These are phyloP conservation scores for Sordariomycetes sp. DNA, from an alignment of 2,329 filamentous ascomycete species.

Conservation along the genomic window DNA sequence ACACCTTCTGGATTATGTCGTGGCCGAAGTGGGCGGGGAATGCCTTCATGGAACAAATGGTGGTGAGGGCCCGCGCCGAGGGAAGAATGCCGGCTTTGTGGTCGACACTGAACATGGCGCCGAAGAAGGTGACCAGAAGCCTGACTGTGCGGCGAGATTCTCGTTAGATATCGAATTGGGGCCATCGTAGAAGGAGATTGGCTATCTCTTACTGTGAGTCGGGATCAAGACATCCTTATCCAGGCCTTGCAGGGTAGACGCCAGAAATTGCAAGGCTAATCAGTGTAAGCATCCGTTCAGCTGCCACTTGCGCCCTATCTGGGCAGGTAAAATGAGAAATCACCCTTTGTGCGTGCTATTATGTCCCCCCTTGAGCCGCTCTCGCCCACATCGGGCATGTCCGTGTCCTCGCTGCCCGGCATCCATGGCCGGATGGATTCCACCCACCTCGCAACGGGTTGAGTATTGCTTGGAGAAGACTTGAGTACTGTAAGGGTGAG, in stretches of 20 bases:
- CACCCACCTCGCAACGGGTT: slow-evolving; percentile 39
- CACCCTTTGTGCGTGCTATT: slow-evolving; percentile 39
- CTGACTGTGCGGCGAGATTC: slow-evolving; percentile 18
- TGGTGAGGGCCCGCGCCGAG: slow-evolving; percentile 36
- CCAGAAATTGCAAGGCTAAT: slow-evolving; percentile 41
- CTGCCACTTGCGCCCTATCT: neutral
- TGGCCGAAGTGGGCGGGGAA: slow-evolving; percentile 35
- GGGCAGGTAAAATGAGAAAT: neutral
- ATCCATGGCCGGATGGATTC: slow-evolving; percentile 42
- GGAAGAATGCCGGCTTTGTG: slow-evolving; percentile 45
- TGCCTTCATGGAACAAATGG: slow-evolving; percentile 32
- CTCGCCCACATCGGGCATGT: slow-evolving; percentile 20
- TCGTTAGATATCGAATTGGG: neutral
- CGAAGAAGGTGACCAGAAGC: slow-evolving; percentile 38
- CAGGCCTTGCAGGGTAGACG: slow-evolving; percentile 35
- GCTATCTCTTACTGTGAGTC: slow-evolving; percentile 28
- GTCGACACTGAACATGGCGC: slow-evolving; percentile 43
- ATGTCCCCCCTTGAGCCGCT: slow-evolving; percentile 31
- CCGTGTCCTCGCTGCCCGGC: slow-evolving; percentile 22
- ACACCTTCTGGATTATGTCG: slow-evolving; percentile 34
- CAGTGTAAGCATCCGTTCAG: slow-evolving; percentile 4
- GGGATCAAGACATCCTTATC: slow-evolving; percentile 29
- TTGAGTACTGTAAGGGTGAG: slow-evolving; percentile 18
- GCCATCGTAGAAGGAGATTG: neutral
- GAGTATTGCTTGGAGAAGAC: slow-evolving; percentile 24